Evolutionary conservation across 2,329 filamentous ascomycete species (phyloP), one percentile per base, ranked within the genome.

Genomic region (Eurotiales sp.): DNA sequence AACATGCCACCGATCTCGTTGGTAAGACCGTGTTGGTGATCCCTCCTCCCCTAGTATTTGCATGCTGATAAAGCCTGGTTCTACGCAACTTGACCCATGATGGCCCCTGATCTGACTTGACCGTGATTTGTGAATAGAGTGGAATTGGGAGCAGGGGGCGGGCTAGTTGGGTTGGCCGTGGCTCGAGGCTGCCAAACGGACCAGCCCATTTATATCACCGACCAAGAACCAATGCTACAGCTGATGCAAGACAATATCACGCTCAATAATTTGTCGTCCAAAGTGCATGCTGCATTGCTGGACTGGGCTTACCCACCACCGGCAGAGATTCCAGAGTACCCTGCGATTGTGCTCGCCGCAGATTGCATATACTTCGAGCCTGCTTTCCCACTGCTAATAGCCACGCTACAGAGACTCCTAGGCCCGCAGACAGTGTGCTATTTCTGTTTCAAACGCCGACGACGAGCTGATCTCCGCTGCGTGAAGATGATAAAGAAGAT

Each of bases 311-410:
- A 71, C 27, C 62, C 73, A 66, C 72, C 54, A 50, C 69, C 52
- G 48, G 60, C 51, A 56, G 75, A 46, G 29, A 65, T 73, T 29
- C 69, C 68, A 19, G 48, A 57, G 77, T 50, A 75, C 77, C 89
- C 90, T 15, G 84, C 91, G 61, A 77, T 96, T 50, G 84, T 99
- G 51, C 79, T 97, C n/a, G 93, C 93, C 3, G 92, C 91, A 36
- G 93, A 97, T 69, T 97, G 92, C 71, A 90, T 96, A 44, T 99
- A 97, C 75, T 95, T 95, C 68, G 93, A 97, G 70, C 90, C 92
- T 2, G 89, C 93, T 1, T 97, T 97, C 64, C 91, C 92, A 25
- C 77, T 96, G 29, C 79, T 99, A 42, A 80, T 93, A 64, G 74
- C 83, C 56, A 97, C 92, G 5, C 73, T 97, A 58, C 76, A 81